Evolutionary conservation across 352 stramenopile genomes (phyloP).

Genomic region (Pythium angustatum): DNA sequence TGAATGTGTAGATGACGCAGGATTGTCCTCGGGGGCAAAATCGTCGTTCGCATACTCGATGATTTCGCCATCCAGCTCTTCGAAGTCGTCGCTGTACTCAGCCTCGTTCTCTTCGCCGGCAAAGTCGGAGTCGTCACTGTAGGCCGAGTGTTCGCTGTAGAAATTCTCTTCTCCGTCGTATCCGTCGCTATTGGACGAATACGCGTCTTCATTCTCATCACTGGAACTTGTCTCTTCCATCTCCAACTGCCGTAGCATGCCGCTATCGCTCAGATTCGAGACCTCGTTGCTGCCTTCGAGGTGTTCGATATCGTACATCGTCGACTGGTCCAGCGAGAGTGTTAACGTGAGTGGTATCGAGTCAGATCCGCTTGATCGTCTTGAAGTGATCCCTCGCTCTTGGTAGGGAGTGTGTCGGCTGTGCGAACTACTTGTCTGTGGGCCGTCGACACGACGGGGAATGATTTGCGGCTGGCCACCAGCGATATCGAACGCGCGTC

Average conservation of each 20-base stretch:
- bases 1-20: neutral
- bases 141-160: slow-evolving; percentile 80
- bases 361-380: slow-evolving; percentile 2
- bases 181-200: slow-evolving; percentile 64
- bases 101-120: slow-evolving; percentile 58
- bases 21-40: slow-evolving; percentile 46
- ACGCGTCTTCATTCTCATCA: slow-evolving; percentile 41
- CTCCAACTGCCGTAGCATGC: slow-evolving; percentile 57
- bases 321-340: slow-evolving; percentile 15
- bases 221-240: slow-evolving; percentile 52
- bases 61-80: slow-evolving; percentile 73
- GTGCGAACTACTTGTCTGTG: neutral
- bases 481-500: neutral
- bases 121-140: slow-evolving; percentile 80
- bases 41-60: slow-evolving; percentile 80
- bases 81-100: slow-evolving; percentile 84
- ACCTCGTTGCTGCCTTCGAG: slow-evolving; percentile 13
- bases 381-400: neutral
- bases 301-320: slow-evolving; percentile 6
- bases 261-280: slow-evolving; percentile 49
- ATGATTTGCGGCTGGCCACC: neutral
- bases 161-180: slow-evolving; percentile 85
- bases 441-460: neutral
- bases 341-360: slow-evolving; percentile 11
- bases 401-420: neutral